A percentile compares a stretch with the other conserved stretches of the same genome.
Evolutionary conservation across 371 early-diverging fungal genomes (phyloP).

Genomic region (Circinella umbellata): DNA sequence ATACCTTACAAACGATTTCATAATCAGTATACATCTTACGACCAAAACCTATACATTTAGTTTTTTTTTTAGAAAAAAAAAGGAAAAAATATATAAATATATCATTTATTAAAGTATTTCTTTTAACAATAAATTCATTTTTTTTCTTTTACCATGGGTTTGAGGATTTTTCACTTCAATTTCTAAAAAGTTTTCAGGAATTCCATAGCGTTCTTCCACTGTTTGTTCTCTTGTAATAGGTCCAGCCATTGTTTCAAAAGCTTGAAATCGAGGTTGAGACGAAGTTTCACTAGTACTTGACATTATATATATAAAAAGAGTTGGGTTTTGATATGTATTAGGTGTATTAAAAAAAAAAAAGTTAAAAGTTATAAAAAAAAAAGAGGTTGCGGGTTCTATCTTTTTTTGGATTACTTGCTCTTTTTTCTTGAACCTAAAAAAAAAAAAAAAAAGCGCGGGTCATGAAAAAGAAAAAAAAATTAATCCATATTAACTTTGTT

Average conservation of each 20-base stretch:
- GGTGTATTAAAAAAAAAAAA: background rate
- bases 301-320: background rate
- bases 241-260: slow-evolving; percentile 61
- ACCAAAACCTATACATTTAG: slow-evolving; percentile 60
- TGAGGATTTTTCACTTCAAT: slow-evolving; percentile 93
- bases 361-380: background rate
- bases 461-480: too few species aligned
- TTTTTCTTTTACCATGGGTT: slow-evolving; percentile 70
- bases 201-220: slow-evolving; percentile 89
- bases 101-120: too few species aligned
- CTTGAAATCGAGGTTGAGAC: slow-evolving; percentile 44
- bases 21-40: slow-evolving; percentile 95
- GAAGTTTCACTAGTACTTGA: slow-evolving; percentile 17
- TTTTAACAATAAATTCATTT: too few species aligned
- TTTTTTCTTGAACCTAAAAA: too few species aligned
- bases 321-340: background rate
- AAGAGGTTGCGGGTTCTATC: too few species aligned
- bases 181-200: slow-evolving; percentile 97
- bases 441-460: too few species aligned
- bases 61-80: background rate
- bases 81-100: too few species aligned
- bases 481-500: too few species aligned
- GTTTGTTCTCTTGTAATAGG: slow-evolving; percentile 77
- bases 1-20: slow-evolving; percentile 92
- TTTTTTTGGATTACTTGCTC: too few species aligned